phyloP scores from a whole-genome alignment of 2,329 filamentous ascomycete genomes.

The Alternaria postmessia region DNA sequence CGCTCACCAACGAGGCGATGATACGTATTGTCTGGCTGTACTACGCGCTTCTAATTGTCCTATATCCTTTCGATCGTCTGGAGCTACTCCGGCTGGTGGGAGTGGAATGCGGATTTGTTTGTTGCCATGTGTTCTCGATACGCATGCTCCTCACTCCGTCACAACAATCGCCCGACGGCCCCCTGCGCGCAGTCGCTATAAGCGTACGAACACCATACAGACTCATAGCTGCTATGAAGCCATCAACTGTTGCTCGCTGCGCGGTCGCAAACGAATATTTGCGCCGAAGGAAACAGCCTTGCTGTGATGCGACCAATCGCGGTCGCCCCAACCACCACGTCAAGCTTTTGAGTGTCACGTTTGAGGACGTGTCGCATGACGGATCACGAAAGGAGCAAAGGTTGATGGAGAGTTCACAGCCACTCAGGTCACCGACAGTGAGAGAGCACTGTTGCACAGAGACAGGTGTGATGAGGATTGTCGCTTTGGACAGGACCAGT shows the following conservation, averaged over 20 bases:
- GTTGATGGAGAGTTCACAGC: background rate
- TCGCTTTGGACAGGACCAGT: background rate
- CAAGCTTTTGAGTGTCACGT: constrained; percentile 6
- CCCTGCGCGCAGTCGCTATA: constrained; percentile 3
- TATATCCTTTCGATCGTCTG: constrained; percentile 13
- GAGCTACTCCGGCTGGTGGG: constrained; percentile 11
- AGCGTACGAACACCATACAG: constrained; percentile 5
- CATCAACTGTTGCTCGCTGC: constrained; percentile 16
- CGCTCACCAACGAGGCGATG: constrained; percentile 14
- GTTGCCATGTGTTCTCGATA: constrained; percentile 15
- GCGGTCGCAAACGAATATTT: constrained; percentile 23
- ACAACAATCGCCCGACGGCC: constrained; percentile 10
- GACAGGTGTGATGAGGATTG: background rate
- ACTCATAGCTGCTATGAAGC: constrained; percentile 23
- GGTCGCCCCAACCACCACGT: constrained; percentile 3
- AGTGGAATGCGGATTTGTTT: constrained; percentile 15
- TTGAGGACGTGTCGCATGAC: background rate
- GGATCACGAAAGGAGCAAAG: background rate
- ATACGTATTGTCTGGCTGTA: constrained; percentile 15
- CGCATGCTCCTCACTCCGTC: constrained; percentile 20
- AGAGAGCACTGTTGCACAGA: background rate
- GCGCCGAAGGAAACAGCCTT: constrained; percentile 15
- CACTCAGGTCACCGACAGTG: background rate
- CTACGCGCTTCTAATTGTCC: constrained; percentile 6
- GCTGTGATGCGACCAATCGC: constrained; percentile 2